These are phyloP conservation scores for Pseudocercospora cruenta DNA, from an alignment of 2,329 filamentous ascomycete genomes.

Conservation along the genomic window DNA sequence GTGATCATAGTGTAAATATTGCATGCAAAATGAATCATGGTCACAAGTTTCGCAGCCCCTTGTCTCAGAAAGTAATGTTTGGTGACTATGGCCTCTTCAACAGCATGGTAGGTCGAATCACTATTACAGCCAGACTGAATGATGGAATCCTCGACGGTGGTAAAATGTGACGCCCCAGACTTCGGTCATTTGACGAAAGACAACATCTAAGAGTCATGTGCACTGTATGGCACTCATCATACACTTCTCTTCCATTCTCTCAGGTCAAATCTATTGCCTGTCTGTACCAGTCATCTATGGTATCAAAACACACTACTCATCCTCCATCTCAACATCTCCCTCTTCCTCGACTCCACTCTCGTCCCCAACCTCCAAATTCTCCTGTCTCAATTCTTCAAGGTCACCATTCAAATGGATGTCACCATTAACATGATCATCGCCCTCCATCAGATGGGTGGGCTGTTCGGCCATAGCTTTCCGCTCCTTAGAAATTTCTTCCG, in stretches of 20 bases:
- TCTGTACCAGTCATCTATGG: neutral
- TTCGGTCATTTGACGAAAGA: no score
- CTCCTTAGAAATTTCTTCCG: constrained; percentile 10
- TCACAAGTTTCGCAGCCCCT: no score
- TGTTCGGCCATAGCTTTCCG: constrained; percentile 13
- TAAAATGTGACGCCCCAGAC: no score
- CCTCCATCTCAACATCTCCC: constrained; percentile 12
- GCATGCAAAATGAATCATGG: no score
- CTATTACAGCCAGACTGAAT: no score
- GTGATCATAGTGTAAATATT: no score
- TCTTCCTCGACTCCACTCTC: constrained; percentile 6
- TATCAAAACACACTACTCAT: neutral
- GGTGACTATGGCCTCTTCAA: no score
- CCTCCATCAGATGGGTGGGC: constrained; percentile 16
- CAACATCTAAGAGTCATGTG: no score
- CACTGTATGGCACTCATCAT: neutral
- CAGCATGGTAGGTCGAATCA: no score
- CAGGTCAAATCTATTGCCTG: neutral
- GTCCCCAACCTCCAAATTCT: neutral
- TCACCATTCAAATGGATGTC: constrained; percentile 6
- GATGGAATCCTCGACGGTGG: no score
- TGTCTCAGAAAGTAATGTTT: no score
- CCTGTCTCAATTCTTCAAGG: neutral
- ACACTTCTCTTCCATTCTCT: neutral
- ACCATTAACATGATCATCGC: constrained; percentile 14